Conservation (phyloP, 2,329 filamentous ascomycete genomes). For the Geosmithia flava region DNA sequence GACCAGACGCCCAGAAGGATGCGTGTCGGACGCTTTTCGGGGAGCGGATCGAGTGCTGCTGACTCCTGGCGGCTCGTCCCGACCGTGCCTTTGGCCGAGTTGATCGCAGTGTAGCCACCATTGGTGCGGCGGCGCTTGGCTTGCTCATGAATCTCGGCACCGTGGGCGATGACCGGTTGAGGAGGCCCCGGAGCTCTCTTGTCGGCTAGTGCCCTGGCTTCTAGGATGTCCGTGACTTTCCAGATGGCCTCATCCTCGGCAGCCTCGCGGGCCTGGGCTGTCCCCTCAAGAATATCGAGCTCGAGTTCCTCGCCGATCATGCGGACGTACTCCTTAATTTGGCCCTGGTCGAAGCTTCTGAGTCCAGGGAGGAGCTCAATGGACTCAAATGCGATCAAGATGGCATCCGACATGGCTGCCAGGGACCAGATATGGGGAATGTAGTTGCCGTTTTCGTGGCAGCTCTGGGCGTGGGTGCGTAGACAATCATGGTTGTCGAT, state of each 20-base stretch:
- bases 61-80: neutral
- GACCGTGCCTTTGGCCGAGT: slow-evolving; percentile 5
- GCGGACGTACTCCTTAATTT: slow-evolving; percentile 52
- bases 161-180: slow-evolving; percentile 36
- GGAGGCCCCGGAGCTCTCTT: slow-evolving; percentile 25
- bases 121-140: slow-evolving; percentile 36
- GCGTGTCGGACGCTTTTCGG: slow-evolving; percentile 41
- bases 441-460: slow-evolving; percentile 32
- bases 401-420: slow-evolving; percentile 46
- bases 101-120: slow-evolving; percentile 11
- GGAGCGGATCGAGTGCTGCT: slow-evolving; percentile 25
- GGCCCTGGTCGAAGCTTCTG: slow-evolving; percentile 38
- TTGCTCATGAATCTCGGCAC: slow-evolving; percentile 32
- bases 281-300: slow-evolving; percentile 1
- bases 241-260: slow-evolving; percentile 30
- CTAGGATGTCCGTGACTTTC: slow-evolving; percentile 32
- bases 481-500: slow-evolving; percentile 49
- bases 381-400: slow-evolving; percentile 52
- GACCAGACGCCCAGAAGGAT: slow-evolving; percentile 49
- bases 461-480: slow-evolving; percentile 42
- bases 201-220: slow-evolving; percentile 14
- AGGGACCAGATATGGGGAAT: slow-evolving; percentile 33
- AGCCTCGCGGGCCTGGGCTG: slow-evolving; percentile 21
- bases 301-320: slow-evolving; percentile 28
- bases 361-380: slow-evolving; percentile 47